Evolutionary conservation across 768 basidiomycete species (phyloP), one percentile per base, ranked within the genome.

Genomic region (Lanmaoa pseudosensibilis): DNA sequence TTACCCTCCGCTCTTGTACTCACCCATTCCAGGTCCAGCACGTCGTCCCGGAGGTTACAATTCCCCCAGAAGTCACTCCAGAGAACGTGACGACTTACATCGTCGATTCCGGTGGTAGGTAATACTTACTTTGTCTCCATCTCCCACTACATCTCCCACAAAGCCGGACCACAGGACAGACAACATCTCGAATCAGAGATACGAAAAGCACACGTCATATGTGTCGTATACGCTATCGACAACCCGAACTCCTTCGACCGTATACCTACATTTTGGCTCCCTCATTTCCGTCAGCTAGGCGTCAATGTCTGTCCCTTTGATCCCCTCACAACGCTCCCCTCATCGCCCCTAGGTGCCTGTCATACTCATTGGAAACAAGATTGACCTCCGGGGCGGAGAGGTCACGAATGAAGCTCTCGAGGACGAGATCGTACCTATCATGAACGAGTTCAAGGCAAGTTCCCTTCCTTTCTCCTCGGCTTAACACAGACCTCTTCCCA

Each of bases 51-150:
- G 96, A 98, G 73, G 94, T 99, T 45, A 98, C 96, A 8, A 97
- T 99, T 53, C 97, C 96, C 8, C 94, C 95, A 65, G 92, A 95
- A 74, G 93, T 97, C 46, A 96, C 94, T 21, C 93, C 96, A 47
- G 94, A 96, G 77, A 94, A 97, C 69, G 93, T 99, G 39, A 98
- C 96, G 2, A 98, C 95, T 5, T 92, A 95, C 69, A 98, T 99
- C 59, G 92, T 98, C 51, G 96, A 99, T 75, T 94, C 96, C 47
- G 95, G 95, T 72, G 88, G 96, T 94, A 66, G 59, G 86, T 78
- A 39, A 13, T 36, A 38, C 49, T 43, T 25, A 19, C 33, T 50
- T 47, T 23, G 23, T 52, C 25, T 38, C 39, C 15, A 23, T 47
- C 30, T 40, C 49, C 30, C 49, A 43, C 57, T 54, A 47, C 50